Base-by-base conservation (phyloP, 2,329 filamentous ascomycete genomes). In the Diaporthe australafricana region DNA sequence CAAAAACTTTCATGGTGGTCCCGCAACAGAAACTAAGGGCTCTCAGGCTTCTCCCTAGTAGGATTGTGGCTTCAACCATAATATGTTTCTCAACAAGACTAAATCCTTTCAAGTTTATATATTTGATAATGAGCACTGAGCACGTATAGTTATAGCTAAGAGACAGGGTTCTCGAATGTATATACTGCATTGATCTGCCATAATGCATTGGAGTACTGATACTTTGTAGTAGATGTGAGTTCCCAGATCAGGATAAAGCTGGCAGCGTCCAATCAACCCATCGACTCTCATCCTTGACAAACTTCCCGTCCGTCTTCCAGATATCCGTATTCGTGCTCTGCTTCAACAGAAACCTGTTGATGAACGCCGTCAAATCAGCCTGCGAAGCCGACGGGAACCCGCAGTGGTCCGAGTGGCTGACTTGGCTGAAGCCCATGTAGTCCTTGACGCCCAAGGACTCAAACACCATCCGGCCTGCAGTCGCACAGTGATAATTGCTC, bases 331-430 rank as follows among this genome's bases (percentile, higher is more conserved):
- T 57, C 12, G n/a, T 2, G n/a, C 12, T 57, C 55, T 57, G 55
- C 14, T 40, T 57, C n/a, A 57, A 40, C 9, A 40, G 14, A n/a
- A 40, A 57, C 32, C 55, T 25, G 4, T 57, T 57, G 2, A 57
- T 57, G 4, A 40, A 40, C 1, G 35, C 55, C 3, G 55, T 40
- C 17, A 57, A n/a, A 42, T 25, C 14, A 27, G 55, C 35, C 55
- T 40, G 35, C 22, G 55, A 57, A 8, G 35, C 12, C 7, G 55
- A 40, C 38, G 55, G 55, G 16, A 40, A 57, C 8, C 55, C 35
- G 55, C 55, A 27, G 35, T 57, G 55, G 32, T 40, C 55, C 32
- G 35, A 57, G 35, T 57, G 55, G 55, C 55, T 57, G n/a, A 57
- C 55, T 57, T 40, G 55, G 55, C 55, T 40, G 12, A 57, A 5